Percentiles rank a stretch among this genome's conserved stretches.
phyloP scores from a whole-genome alignment of 768 basidiomycete species.

The Lyophyllum decastes region DNA sequence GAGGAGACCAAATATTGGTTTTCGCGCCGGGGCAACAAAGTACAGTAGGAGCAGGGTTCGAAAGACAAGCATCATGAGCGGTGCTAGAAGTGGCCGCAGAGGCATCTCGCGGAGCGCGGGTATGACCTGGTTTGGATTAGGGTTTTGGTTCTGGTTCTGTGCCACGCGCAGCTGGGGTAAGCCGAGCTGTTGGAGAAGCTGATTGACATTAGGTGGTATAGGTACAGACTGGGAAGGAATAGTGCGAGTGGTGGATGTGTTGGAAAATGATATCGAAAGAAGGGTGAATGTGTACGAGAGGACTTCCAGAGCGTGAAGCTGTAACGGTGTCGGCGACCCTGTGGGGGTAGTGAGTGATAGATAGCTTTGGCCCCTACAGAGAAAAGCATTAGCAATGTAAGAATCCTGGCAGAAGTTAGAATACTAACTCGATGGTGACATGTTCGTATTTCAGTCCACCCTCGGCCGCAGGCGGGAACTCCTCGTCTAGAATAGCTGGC shows the following conservation, averaged over 20 bases:
- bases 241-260: conserved; percentile 20
- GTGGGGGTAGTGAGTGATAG: conserved; percentile 49
- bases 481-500: conserved; percentile 50
- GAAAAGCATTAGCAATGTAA: conserved; percentile 9
- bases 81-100: conserved; percentile 66
- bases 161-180: conserved; percentile 50
- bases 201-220: conserved; percentile 55
- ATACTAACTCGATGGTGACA: conserved; percentile 40
- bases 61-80: conserved; percentile 65
- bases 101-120: conserved; percentile 58
- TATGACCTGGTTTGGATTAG: conserved; percentile 33
- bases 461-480: conserved; percentile 39
- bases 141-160: conserved; percentile 30
- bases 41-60: conserved; percentile 71
- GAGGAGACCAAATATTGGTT: conserved; percentile 68
- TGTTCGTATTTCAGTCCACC: conserved; percentile 45
- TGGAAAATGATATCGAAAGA: conserved; percentile 34
- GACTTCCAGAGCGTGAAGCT: conserved; percentile 65
- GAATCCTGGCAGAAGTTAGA: background rate
- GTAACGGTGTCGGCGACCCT: conserved; percentile 54
- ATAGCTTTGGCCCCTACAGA: conserved; percentile 50
- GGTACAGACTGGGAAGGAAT: conserved; percentile 29
- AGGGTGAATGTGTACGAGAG: conserved; percentile 60
- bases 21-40: conserved; percentile 75
- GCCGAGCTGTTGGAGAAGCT: conserved; percentile 65